Base-by-base conservation (phyloP, 2,329 filamentous ascomycete species). In the Scytalidium lignicola region DNA sequence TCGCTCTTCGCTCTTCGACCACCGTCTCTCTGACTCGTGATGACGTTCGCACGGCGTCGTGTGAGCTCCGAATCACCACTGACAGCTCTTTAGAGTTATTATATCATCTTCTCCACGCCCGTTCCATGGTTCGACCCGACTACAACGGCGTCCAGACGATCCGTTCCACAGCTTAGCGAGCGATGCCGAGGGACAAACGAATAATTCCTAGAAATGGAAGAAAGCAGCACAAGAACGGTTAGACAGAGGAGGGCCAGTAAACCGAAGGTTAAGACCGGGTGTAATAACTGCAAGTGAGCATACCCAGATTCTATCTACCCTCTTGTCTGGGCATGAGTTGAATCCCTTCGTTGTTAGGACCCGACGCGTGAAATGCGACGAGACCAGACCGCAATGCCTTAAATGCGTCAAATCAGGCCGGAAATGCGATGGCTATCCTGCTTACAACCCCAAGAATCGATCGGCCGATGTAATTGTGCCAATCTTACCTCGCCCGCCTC, bases 341-440 rank as follows among this genome's bases (percentile, higher is more conserved):
- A 37, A 37, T 37, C 15, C 15, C 39, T 22, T 32, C 26, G 48
- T 44, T 41, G 50, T 32, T 57, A 84, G 80, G 63, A 72, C 72
- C 54, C 72, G 81, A 55, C 74, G 79, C 53, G 83, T 86, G 53
- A 86, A 86, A 64, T 86, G 82, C 62, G 82, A 85, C 62, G 82
- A 86, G 65, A 70, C 66, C 53, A 77, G 82, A 48, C 82, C 82
- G 7, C 68, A 72, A 22, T 85, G 82, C 62, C 71, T 71, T 13
- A 79, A 82, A 61, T 86, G 82, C 58, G 68, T 78, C 28, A 73
- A 75, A 44, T 79, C 80, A 43, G 79, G 76, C 52, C 81, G 78
- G 58, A 58, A 58, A 15, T 87, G 83, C 65, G 69, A 73, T 23
- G 82, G 83, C 54, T 86, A 85, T 57, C 80, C 61, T 13, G 58